Evolutionary conservation across 352 stramenopile species (phyloP), one percentile per base, ranked within the genome.

Genomic region (Phytophthora multivora): DNA sequence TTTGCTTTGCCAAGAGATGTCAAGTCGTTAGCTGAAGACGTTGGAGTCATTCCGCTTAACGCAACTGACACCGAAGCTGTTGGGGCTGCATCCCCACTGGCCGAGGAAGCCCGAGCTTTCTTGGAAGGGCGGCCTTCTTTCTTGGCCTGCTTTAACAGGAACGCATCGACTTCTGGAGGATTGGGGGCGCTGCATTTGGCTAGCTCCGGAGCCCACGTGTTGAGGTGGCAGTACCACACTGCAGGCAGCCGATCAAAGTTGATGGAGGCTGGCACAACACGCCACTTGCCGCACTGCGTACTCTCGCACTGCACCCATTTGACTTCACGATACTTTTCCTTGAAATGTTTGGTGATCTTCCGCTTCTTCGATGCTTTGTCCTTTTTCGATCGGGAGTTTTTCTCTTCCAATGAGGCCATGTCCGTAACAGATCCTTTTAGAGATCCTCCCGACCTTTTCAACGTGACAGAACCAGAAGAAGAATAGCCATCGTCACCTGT

Each of bases 231-330:
- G 41, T 84, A 91, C 86, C 86, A 99, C 23, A 96, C 77, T 5
- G 96, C 83, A 9, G 96, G 96, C 19, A 99, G 77, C 19, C 78
- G 71, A 33, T 91, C 83, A 18, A 93, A 86, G 48, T 98, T 83
- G 49, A 98, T 91, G n/a, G 75, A 84, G n/a, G 76, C 71, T 9
- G 96, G 93, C 33, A 98, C 83, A 28, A 98, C 86, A 25, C 96
- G 92, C 96, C 96, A 99, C 68, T 98, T 98, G 5, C 80, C 77
- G 69, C 96, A 99, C 19, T 89, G 69, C 55, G 93, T 95, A 41
- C 68, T 86, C 46, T 98, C 96, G 63, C 96, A 98, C 74, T 98
- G 95, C 2, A 98, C 97, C 97, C 97, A 99, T 57, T 91, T 90
- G 33, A 93, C 72, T 45, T 96, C 83, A 23, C 77, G 76, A 33